Conservation (phyloP, 306 rosid genomes). For the Gillenia trifoliata region DNA sequence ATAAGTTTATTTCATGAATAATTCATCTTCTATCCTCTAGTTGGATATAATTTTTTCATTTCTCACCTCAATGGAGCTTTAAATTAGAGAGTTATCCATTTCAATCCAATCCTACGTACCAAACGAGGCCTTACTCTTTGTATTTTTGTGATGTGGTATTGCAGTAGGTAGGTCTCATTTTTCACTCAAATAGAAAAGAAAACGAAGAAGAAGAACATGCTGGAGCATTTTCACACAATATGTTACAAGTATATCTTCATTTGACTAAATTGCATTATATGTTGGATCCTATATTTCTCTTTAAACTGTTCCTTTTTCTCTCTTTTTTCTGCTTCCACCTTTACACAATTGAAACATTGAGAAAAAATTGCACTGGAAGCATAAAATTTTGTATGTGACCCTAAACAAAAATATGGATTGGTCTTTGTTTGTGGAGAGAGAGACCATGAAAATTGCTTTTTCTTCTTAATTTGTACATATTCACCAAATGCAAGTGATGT, state of each 20-base stretch:
- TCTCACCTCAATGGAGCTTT: no score
- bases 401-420: background rate
- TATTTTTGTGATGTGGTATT: no score
- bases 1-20: no score
- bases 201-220: slow-evolving; percentile 15
- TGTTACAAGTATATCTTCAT: background rate
- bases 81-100: no score
- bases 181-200: no score
- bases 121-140: no score
- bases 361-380: background rate
- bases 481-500: background rate
- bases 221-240: background rate
- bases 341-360: background rate
- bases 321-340: background rate
- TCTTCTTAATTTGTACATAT: background rate
- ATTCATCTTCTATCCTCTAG: no score
- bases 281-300: background rate
- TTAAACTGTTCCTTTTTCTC: background rate
- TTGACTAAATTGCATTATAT: background rate
- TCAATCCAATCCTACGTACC: no score
- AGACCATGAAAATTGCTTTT: background rate
- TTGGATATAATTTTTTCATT: no score
- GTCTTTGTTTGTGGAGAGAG: background rate
- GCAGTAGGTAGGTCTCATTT: no score
- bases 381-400: background rate